Evolutionary conservation across 2,329 filamentous ascomycete genomes (phyloP).

Genomic region (Dothistroma pini): DNA sequence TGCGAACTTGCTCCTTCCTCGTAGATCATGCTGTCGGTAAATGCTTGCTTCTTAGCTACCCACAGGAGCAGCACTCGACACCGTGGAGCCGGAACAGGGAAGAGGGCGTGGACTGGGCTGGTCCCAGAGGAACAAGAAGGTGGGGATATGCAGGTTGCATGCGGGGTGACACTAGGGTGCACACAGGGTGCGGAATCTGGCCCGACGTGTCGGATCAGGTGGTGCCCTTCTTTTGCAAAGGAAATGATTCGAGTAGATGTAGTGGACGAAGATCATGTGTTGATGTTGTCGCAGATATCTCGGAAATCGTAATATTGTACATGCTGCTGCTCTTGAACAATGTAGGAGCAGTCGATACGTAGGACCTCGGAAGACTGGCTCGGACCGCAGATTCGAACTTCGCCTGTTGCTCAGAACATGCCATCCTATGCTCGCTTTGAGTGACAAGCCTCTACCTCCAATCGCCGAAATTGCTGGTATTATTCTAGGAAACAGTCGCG

Average conservation of each 20-base stretch:
- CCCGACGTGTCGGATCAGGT: not conserved
- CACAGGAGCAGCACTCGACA: not conserved
- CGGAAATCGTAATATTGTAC: not conserved
- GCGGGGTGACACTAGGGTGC: not conserved
- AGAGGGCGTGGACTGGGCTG: not conserved
- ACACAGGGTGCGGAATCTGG: not conserved
- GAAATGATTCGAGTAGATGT: not conserved
- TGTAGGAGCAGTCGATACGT: not conserved
- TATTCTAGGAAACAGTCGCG: slow-evolving; percentile 38
- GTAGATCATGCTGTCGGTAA: not conserved
- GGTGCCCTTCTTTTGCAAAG: not conserved
- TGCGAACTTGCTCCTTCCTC: not conserved
- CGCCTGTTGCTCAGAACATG: not conserved
- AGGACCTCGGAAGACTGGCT: not conserved
- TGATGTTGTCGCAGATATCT: not conserved
- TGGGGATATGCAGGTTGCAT: not conserved
- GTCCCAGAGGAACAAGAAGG: not conserved
- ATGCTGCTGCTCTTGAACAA: slow-evolving; percentile 1
- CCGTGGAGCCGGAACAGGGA: not conserved
- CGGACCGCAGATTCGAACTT: not conserved
- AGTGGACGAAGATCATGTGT: not conserved
- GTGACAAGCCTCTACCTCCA: not conserved
- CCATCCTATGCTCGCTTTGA: not conserved
- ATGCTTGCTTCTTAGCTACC: not conserved
- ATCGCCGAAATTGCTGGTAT: slow-evolving; percentile 4